These are phyloP conservation scores for Athelia sp. DNA, from an alignment of 1,284 basidiomycete species.

Conservation along the genomic window DNA sequence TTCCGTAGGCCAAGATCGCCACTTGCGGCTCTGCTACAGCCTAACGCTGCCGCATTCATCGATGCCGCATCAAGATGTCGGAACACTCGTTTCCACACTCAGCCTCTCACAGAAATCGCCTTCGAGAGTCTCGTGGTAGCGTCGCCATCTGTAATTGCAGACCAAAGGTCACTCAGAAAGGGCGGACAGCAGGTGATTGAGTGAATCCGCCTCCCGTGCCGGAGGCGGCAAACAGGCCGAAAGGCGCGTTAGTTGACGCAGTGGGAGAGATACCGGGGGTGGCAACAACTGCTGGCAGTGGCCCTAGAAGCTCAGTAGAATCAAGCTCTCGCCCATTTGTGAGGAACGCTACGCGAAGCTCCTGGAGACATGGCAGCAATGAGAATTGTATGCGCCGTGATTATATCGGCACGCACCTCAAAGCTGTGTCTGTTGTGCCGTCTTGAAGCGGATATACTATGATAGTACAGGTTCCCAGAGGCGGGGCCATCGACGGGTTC, in stretches of 20 bases:
- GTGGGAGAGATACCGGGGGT: not conserved
- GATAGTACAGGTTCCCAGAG: not conserved
- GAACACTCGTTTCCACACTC: no score
- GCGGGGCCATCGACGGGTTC: not conserved
- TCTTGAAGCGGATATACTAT: not conserved
- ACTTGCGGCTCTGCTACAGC: no score
- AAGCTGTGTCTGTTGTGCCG: constrained; percentile 2
- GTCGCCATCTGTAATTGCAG: not conserved
- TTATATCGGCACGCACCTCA: not conserved
- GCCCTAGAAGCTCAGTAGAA: constrained; percentile 22
- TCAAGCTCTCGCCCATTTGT: constrained; percentile 23
- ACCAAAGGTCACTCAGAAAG: not conserved
- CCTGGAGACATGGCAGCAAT: constrained; percentile 10
- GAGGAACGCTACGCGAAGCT: constrained; percentile 26
- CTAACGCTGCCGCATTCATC: no score
- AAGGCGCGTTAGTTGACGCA: not conserved
- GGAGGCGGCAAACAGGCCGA: not conserved
- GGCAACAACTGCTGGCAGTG: not conserved
- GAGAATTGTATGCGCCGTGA: no score
- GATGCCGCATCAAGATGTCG: no score
- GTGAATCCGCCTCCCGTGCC: not conserved
- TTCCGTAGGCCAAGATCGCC: no score
- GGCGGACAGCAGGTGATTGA: not conserved
- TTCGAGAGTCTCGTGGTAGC: no score
- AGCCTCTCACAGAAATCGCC: no score